These are phyloP conservation scores for Blastomyces percursus DNA, from an alignment of 2,329 filamentous ascomycete genomes.

Conservation along the genomic window DNA sequence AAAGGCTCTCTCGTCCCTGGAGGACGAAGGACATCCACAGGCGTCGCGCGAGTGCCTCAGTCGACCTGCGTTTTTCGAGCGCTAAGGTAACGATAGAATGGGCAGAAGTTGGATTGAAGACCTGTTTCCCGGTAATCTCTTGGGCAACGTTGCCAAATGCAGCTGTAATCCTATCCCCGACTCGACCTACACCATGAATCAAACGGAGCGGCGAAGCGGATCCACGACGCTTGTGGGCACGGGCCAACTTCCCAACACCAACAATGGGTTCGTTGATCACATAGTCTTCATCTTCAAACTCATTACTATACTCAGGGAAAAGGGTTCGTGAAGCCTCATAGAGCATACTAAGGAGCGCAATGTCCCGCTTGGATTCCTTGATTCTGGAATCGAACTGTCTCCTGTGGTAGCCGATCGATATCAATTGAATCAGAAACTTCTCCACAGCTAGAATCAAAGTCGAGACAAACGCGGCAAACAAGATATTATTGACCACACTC, in stretches of 20 bases:
- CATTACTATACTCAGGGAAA: constrained; percentile 84
- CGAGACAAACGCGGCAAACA: constrained; percentile 47
- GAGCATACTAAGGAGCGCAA: constrained; percentile 68
- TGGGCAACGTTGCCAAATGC: constrained; percentile 87
- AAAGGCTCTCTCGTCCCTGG: constrained; percentile 72
- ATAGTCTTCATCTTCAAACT: constrained; percentile 87
- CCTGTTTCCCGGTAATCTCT: constrained; percentile 89
- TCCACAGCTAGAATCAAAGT: constrained; percentile 48
- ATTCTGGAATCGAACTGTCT: constrained; percentile 61
- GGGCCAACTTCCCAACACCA: constrained; percentile 40
- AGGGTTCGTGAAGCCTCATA: constrained; percentile 82
- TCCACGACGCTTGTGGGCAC: constrained; percentile 44
- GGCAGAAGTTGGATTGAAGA: constrained; percentile 84
- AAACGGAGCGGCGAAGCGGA: constrained; percentile 67
- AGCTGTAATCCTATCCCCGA: constrained; percentile 86
- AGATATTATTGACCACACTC: constrained; percentile 45
- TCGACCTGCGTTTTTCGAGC: constrained; percentile 69
- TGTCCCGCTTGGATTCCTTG: constrained; percentile 77
- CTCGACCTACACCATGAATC: constrained; percentile 59
- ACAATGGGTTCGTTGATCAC: constrained; percentile 76
- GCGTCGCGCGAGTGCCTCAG: constrained; percentile 84
- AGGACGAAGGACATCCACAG: constrained; percentile 98
- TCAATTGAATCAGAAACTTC: constrained; percentile 52
- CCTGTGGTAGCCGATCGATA: constrained; percentile 57
- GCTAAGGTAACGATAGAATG: constrained; percentile 85